A percentile compares a stretch with the other conserved stretches of the same genome.
These are phyloP conservation scores for Mrakia hoshinonis DNA, from an alignment of 768 basidiomycete species.

Conservation along the genomic window DNA sequence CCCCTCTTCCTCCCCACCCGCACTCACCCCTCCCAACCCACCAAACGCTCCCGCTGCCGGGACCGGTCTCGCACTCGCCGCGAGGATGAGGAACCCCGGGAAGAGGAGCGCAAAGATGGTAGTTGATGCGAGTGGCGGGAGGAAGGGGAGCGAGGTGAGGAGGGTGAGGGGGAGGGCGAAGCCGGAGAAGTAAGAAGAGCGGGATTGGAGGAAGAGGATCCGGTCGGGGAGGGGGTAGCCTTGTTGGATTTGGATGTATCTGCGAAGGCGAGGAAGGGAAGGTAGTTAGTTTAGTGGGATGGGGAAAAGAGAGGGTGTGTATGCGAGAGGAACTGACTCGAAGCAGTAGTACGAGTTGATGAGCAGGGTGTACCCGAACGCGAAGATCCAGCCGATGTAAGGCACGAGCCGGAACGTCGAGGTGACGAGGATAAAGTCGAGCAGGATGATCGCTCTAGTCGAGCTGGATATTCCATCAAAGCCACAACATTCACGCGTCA, in stretches of 20 bases:
- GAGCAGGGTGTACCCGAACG: constrained; percentile 37
- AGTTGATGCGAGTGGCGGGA: constrained; percentile 37
- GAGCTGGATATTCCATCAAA: constrained; percentile 1
- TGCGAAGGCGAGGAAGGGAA: background rate
- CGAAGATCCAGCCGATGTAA: constrained; percentile 32
- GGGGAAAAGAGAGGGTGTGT: constrained; percentile 29
- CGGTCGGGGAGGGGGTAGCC: constrained; percentile 28
- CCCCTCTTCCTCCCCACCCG: background rate
- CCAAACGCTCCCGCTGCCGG: constrained; percentile 4
- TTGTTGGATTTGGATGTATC: constrained; percentile 20
- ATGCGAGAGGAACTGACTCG: constrained; percentile 32
- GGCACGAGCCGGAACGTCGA: constrained; percentile 35
- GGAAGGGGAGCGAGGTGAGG: constrained; percentile 33
- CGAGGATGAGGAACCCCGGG: constrained; percentile 32
- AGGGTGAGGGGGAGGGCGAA: constrained; percentile 38
- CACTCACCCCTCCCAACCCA: background rate
- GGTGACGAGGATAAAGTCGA: constrained; percentile 38
- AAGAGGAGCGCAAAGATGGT: constrained; percentile 39
- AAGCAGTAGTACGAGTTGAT: constrained; percentile 40
- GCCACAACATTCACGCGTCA: constrained; percentile 4
- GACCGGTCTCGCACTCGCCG: background rate
- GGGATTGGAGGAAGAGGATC: constrained; percentile 34
- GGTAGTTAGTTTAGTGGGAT: too few relatives aligned
- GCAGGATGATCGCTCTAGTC: constrained; percentile 33
- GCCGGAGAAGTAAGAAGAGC: constrained; percentile 38